Base-by-base conservation (phyloP, 2,329 filamentous ascomycete species). In the Cyanodermella asteris region DNA sequence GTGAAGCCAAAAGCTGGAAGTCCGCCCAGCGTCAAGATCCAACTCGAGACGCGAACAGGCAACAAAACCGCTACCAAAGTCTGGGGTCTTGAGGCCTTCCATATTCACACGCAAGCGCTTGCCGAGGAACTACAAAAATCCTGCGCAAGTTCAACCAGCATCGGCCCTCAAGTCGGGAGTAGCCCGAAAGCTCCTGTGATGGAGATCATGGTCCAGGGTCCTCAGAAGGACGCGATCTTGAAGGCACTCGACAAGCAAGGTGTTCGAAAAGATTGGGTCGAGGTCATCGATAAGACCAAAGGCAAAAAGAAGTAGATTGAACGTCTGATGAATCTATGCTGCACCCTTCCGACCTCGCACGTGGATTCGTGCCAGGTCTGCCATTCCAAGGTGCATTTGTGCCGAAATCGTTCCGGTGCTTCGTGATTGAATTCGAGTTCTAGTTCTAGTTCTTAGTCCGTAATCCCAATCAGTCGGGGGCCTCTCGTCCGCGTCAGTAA, bases 201-300 rank as follows among this genome's bases (percentile, higher is more conserved):
- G 59, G 70, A 74, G 41, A 59, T 75, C 12, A 54, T 72, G 47
- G 57, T 74, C 4, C 70, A 75, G 38, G 70, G 70, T 2, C 66
- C 69, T 31, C 69, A 74, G 47, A 60, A 58, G 28, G 60, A 63
- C 31, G 61, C 59, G 10, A 52, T 74, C 11, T 49, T 67, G 23
- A 63, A 60, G 36, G 63, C 65, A 15, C 42, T 75, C 35, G 56
- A 56, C 31, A 59, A 55, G 39, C 54, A 66, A 30, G 70, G 70
- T 0, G 50, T 75, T 4, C 55, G 55, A 28, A 50, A 46, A 29
- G 55, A 59, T 31, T 72, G 65, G 63, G 51, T 74, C 15, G 62
- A 69, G 22, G 49, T 71, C n/a, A 44, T 68, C 28, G 70, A 74
- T 41, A 74, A 72, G 49, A 70, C 64, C 4, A 69, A 72, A 46